phyloP scores from a whole-genome alignment of 805 yeast species.

The Jamesozyma piceae region DNA sequence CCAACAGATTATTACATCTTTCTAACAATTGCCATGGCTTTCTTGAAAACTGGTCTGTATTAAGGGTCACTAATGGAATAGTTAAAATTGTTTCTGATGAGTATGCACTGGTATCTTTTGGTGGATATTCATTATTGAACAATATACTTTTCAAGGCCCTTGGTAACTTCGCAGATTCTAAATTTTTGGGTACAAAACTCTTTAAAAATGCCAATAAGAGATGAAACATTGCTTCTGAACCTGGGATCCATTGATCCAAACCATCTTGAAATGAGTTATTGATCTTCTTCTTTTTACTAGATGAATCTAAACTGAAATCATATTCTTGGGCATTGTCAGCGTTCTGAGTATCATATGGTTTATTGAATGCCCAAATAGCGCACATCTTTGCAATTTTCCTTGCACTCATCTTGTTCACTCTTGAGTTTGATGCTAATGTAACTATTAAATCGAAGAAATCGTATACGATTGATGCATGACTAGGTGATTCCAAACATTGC shows the following conservation, averaged over 20 bases:
- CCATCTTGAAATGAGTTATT: conserved; percentile 54
- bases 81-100: conserved; percentile 37
- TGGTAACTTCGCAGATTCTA: conserved; percentile 46
- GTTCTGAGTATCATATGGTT: conserved; percentile 4
- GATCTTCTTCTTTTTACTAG: conserved; percentile 10
- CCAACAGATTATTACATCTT: conserved; percentile 47
- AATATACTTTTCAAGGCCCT: conserved; percentile 55
- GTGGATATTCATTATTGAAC: conserved; percentile 68
- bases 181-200: conserved; percentile 64
- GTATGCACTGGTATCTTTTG: conserved; percentile 36
- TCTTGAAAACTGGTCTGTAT: conserved; percentile 37
- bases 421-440: conserved; percentile 68
- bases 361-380: conserved; percentile 79
- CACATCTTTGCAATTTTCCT: conserved; percentile 73
- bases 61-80: conserved; percentile 55
- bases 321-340: conserved; percentile 19
- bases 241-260: conserved; percentile 64
- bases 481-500: conserved; percentile 67
- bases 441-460: conserved; percentile 78
- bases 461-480: conserved; percentile 83
- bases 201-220: conserved; percentile 65
- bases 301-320: conserved; percentile 12
- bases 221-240: conserved; percentile 81
- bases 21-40: conserved; percentile 52
- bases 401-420: conserved; percentile 68